These are phyloP conservation scores for Amanita pseudoporphyria DNA, from an alignment of 768 basidiomycete species.

Conservation along the genomic window DNA sequence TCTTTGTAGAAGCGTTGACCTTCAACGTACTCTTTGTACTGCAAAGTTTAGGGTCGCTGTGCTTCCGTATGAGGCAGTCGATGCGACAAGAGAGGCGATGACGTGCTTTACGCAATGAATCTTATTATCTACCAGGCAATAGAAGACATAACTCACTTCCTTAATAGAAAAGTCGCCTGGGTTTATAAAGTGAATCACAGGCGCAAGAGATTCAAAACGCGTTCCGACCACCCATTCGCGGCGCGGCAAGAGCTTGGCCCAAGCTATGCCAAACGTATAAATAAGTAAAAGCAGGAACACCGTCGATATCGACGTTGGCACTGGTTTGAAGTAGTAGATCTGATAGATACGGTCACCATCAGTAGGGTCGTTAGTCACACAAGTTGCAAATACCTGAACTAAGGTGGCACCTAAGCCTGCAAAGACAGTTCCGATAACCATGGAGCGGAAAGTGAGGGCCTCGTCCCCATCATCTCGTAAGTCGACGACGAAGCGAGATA, in stretches of 20 bases:
- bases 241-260: conserved; percentile 38
- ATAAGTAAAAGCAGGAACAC: conserved; percentile 49
- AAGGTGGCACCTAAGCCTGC: conserved; percentile 35
- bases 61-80: conserved; percentile 44
- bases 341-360: conserved; percentile 11
- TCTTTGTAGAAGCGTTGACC: neutral
- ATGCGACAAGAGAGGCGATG: conserved; percentile 44
- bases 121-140: neutral
- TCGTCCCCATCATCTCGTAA: conserved; percentile 33
- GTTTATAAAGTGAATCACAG: conserved; percentile 38
- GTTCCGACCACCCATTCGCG: conserved; percentile 34
- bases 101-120: conserved; percentile 34
- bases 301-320: conserved; percentile 38
- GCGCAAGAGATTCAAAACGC: conserved; percentile 28
- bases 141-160: conserved; percentile 29
- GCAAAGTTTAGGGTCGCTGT: conserved; percentile 52
- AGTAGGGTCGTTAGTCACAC: neutral
- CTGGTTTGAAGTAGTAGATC: conserved; percentile 55
- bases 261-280: conserved; percentile 40
- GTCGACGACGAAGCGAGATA: conserved; percentile 28
- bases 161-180: conserved; percentile 50
- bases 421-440: conserved; percentile 31
- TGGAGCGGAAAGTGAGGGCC: conserved; percentile 32
- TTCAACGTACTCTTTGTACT: conserved; percentile 37
- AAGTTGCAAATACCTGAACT: conserved; percentile 9